Evolutionary conservation across 2,329 filamentous ascomycete genomes (phyloP), one percentile per base, ranked within the genome.

Genomic region (Fusarium sp.): DNA sequence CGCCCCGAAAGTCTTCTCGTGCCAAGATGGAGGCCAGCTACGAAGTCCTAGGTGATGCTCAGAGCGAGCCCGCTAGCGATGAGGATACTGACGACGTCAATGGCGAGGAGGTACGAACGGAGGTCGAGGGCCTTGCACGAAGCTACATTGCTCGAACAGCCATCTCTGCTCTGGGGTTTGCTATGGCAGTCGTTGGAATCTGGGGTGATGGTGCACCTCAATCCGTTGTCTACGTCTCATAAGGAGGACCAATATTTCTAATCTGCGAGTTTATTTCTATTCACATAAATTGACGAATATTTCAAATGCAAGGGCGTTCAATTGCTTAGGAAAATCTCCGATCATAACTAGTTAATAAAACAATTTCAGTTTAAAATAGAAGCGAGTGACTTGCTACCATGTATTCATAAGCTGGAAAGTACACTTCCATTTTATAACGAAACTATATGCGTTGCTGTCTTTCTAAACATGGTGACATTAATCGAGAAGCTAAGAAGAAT

Each of bases 1-100:
- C 54, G 64, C 74, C 56, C 66, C 77, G 77, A 76, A 73, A 62
- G 50, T 77, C 59, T 65, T 77, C 69, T 52, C 75, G 81, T 65
- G 75, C 80, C 64, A 84, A 84, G 65, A 87, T 92, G 83, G 91
- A 93, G 78, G 86, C 88, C 46, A 92, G 88, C 84, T 93, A 91
- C 80, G 90, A 93, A 80, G 87, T 91, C 12, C 81, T 91, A 25
- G 84, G 86, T 44, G 84, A 89, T 28, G 79, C 82, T n/a, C 81
- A 81, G 67, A 84, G 82, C 67, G 83, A 87, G 63, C 78, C 80
- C 4, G 79, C 81, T 45, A 85, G 83, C 69, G 84, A 84, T 75
- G 85, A 85, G 79, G 89, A 87, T 72, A 78, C 76, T 18, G 82
- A 83, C 34, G 82, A 83, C 42, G 79, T 88, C 64, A 90, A 90